Conservation (phyloP, 1,139 yeast species). For the Candida neerlandica region DNA sequence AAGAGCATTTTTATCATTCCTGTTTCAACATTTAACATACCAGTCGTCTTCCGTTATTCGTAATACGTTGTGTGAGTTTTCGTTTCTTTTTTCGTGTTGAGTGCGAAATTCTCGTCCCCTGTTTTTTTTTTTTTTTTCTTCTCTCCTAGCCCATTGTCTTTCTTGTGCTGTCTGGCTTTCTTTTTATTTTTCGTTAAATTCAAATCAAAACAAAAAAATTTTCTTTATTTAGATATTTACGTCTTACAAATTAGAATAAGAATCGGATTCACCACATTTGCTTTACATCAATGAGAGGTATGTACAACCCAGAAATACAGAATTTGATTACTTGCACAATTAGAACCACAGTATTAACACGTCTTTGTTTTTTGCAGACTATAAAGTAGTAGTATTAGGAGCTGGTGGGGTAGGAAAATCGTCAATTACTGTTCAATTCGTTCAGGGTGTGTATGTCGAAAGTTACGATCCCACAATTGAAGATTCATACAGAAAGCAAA, state of each 20-base stretch:
- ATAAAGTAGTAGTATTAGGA: conserved; percentile 52
- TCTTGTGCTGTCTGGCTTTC: not conserved
- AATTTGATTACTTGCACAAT: not conserved
- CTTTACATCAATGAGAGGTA: conserved; percentile 14
- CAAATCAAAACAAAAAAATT: conserved; percentile 2
- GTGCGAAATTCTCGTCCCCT: conserved; percentile 1
- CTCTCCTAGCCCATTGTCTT: not conserved
- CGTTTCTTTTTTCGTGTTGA: not conserved
- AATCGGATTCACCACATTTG: not conserved
- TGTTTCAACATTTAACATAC: too few relatives aligned
- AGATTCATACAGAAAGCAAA: conserved; percentile 87
- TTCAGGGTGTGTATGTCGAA: conserved; percentile 54
- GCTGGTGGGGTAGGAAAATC: conserved; percentile 59
- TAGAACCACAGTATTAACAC: conserved; percentile 13
- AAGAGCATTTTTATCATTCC: too few relatives aligned
- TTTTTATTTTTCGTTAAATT: conserved; percentile 1
- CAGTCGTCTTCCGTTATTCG: not conserved
- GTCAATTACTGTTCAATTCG: conserved; percentile 53
- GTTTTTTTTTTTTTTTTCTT: not conserved
- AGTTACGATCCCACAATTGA: conserved; percentile 55
- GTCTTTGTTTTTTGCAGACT: conserved; percentile 23
- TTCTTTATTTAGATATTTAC: not conserved
- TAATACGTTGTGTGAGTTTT: not conserved
- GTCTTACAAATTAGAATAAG: not conserved
- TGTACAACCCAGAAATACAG: not conserved